Base-by-base conservation (phyloP, 2,329 filamentous ascomycete genomes). In the Clonostachys byssicola region DNA sequence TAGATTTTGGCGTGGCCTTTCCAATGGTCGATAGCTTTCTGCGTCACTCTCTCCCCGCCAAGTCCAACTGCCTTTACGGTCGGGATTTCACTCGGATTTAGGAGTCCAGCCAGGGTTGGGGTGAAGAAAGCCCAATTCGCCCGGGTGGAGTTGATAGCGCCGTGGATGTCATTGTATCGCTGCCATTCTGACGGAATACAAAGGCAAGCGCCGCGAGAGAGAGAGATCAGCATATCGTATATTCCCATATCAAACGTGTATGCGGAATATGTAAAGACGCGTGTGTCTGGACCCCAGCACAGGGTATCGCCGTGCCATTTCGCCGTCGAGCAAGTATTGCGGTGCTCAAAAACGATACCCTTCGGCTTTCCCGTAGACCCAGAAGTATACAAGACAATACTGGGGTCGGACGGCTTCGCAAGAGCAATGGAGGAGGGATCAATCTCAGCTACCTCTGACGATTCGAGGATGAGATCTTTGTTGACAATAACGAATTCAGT, bases 201-300 rank as follows among this genome's bases (percentile, higher is more conserved):
- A 12, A 55, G 14, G 17, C 48, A 50, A 5, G 35, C 53, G 13
- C 53, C 53, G 13, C 38, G 39, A 3, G 46, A 44, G 4, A 55
- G 34, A 5, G 51, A 39, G 2, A 42, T 43, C 13, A 52, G 33
- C 4, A 51, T 45, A 10, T 52, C 49, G 17, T 45, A 40, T 42
- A 48, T 46, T 12, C 44, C 39, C 8, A 51, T 43, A 36, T 55
- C 53, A 17, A 55, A 55, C 1, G 45, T 49, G 38, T 53, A 47
- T 33, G 49, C 73, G 4, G 71, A 68, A 45, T 74, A 76, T 51
- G 75, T 68, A 43, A 75, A 69, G 39, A 73, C 68, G 9, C 70
- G 65, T 1, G 71, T n/a, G 13, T 35, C 38, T 12, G 45, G 45
- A 1, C 39, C 16, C 14, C 41, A 34, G 30, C 39, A 39, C 17